phyloP scores from a whole-genome alignment of 257 asterid genomes.

The Anisodus acutangulus region DNA sequence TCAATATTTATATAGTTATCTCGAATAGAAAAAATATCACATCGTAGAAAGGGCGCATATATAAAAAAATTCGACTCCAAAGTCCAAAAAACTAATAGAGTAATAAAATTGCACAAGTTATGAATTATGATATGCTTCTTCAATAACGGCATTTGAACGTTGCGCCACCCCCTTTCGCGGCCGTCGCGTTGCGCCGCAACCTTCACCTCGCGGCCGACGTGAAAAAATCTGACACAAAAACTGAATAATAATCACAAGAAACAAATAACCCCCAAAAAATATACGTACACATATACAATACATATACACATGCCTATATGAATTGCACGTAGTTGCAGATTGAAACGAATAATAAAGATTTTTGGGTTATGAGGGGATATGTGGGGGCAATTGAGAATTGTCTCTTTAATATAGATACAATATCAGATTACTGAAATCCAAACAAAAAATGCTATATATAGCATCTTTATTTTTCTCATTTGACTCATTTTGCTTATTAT shows the following conservation, averaged over 20 bases:
- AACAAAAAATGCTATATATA: slow-evolving; percentile 12
- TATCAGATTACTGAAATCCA: slow-evolving; percentile 15
- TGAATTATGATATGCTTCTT: background rate
- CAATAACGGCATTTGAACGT: slow-evolving; percentile 24
- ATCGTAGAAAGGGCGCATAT: too few relatives aligned
- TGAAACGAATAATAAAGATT: background rate
- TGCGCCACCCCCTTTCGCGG: background rate
- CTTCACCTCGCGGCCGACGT: background rate
- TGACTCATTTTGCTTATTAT: background rate
- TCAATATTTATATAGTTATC: too few relatives aligned
- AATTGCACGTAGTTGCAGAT: background rate
- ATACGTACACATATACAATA: background rate
- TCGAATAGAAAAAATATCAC: too few relatives aligned
- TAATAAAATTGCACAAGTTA: background rate
- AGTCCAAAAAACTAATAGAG: too few relatives aligned
- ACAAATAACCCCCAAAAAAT: background rate
- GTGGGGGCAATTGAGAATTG: slow-evolving; percentile 28
- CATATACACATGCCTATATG: background rate
- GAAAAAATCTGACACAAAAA: background rate
- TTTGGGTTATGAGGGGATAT: background rate
- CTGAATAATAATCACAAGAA: background rate
- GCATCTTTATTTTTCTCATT: background rate
- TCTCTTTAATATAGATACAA: slow-evolving; percentile 15
- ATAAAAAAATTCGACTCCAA: too few relatives aligned
- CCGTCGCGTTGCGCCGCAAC: background rate